Evolutionary conservation across 2,329 filamentous ascomycete genomes (phyloP), one percentile per base, ranked within the genome.

Genomic region (Trematosphaeria pertusa): DNA sequence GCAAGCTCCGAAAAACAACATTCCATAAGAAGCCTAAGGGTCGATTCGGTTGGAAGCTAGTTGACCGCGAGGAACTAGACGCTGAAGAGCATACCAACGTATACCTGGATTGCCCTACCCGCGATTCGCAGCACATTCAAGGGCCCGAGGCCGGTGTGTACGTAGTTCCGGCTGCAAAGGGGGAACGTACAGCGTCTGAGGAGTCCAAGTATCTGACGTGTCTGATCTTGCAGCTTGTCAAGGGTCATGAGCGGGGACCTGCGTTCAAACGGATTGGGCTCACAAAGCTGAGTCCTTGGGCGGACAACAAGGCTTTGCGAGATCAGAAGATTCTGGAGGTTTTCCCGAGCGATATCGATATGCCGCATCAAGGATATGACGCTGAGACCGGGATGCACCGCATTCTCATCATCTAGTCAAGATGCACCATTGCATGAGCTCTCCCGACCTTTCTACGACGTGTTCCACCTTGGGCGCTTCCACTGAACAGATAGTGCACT

Each of bases 201-300:
- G 34, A 33, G 12, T 46, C 43, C 1, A 39, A 49, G 11, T 44
- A 50, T 11, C n/a, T 46, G n/a, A 40, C 24, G 10, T 58, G 42
- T 15, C 40, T 55, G 11, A 39, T 55, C 9, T 15, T 50, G 21
- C 47, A 46, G 22, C 34, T 47, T 1, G 38, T 40, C 5, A 32
- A 33, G 17, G 22, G 37, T 5, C 19, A 39, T 18, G 20, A 28
- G 22, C 26, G n/a, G 7, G 34, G 32, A 7, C 20, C 32, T 2
- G 38, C 40, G 10, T 57, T 49, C 21, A 42, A 31, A 37, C 35
- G 48, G 5, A 43, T 57, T 28, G 51, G 51, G 4, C 32, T 56
- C 6, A 53, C 43, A 10, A 54, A 48, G 28, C 35, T 56, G 36
- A 46, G 44, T n/a, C 24, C 34, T 18, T 51, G 37, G 18, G 47